phyloP scores from a whole-genome alignment of 1,284 basidiomycete species.

The Cryptococcus neoformans region DNA sequence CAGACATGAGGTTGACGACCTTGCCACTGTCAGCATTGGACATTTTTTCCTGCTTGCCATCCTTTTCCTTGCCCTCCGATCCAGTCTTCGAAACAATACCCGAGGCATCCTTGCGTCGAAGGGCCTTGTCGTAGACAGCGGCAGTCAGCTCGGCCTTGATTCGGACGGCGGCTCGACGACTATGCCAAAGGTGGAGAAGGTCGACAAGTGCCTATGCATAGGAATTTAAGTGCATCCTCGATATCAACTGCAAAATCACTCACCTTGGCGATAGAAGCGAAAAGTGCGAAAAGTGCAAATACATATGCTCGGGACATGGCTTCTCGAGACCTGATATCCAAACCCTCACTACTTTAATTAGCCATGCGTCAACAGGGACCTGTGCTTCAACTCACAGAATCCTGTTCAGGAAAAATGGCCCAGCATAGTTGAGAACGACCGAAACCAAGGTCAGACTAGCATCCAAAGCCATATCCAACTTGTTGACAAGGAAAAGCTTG shows the following conservation, averaged over 20 bases:
- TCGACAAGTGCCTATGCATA: slow-evolving; percentile 63
- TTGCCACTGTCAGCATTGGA: slow-evolving; percentile 52
- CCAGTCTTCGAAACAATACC: slow-evolving; percentile 63
- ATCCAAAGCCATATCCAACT: slow-evolving; percentile 69
- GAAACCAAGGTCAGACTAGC: slow-evolving; percentile 61
- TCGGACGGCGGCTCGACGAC: slow-evolving; percentile 66
- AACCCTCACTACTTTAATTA: slow-evolving; percentile 29
- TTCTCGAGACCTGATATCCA: slow-evolving; percentile 52
- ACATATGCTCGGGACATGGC: slow-evolving; percentile 63
- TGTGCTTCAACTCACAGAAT: slow-evolving; percentile 38
- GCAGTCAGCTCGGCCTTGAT: slow-evolving; percentile 68
- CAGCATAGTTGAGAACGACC: slow-evolving; percentile 63
- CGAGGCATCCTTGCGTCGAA: slow-evolving; percentile 78
- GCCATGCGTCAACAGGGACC: neutral
- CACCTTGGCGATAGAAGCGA: slow-evolving; percentile 60
- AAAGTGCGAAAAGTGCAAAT: slow-evolving; percentile 65
- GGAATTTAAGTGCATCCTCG: neutral
- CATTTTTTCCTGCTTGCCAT: slow-evolving; percentile 33
- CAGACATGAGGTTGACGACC: slow-evolving; percentile 53
- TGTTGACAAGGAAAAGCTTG: slow-evolving; percentile 65
- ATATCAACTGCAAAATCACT: slow-evolving; percentile 52
- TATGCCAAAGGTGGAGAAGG: slow-evolving; percentile 72
- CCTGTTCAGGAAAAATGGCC: slow-evolving; percentile 49
- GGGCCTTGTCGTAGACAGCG: slow-evolving; percentile 83
- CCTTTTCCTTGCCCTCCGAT: slow-evolving; percentile 51